phyloP scores from a whole-genome alignment of 179 eudicot species.

The Nepenthes alata region DNA sequence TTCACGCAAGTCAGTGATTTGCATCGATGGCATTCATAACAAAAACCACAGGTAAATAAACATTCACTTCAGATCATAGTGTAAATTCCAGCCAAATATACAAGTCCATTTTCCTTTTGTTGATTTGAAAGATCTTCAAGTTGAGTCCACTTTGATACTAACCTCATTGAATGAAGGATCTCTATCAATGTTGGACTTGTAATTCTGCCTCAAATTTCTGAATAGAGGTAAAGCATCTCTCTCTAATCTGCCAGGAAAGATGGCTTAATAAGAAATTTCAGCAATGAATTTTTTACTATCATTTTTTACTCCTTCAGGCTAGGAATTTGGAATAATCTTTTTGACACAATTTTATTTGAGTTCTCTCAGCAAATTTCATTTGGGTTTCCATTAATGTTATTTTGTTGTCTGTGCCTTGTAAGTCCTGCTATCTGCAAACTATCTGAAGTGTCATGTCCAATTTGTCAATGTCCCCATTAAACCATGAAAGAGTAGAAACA shows the following conservation, averaged over 20 bases:
- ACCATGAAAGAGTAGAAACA: no score
- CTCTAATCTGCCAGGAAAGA: slow-evolving; percentile 49
- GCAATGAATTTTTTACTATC: no score
- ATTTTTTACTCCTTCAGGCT: no score
- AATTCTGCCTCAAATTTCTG: slow-evolving; percentile 63
- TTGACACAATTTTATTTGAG: no score
- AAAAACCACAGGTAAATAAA: not conserved
- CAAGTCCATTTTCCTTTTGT: not conserved
- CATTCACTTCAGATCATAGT: not conserved
- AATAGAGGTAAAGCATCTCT: slow-evolving; percentile 93
- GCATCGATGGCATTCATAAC: not conserved
- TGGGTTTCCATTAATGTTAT: no score
- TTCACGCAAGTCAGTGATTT: not conserved
- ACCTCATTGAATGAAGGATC: slow-evolving; percentile 76
- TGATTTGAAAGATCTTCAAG: not conserved
- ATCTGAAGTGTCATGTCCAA: no score
- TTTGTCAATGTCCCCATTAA: no score
- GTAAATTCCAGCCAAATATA: not conserved
- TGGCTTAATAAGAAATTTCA: not conserved
- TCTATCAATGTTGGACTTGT: slow-evolving; percentile 52
- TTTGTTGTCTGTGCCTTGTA: no score
- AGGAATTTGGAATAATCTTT: not conserved
- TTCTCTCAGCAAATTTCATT: no score
- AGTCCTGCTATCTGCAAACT: no score
- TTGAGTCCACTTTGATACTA: slow-evolving; percentile 3